A percentile compares a stretch with the other conserved stretches of the same genome.
These are phyloP conservation scores for Sphagnum contortum DNA, from an alignment of 225 moss, liverwort and hornwort species.

Conservation along the genomic window DNA sequence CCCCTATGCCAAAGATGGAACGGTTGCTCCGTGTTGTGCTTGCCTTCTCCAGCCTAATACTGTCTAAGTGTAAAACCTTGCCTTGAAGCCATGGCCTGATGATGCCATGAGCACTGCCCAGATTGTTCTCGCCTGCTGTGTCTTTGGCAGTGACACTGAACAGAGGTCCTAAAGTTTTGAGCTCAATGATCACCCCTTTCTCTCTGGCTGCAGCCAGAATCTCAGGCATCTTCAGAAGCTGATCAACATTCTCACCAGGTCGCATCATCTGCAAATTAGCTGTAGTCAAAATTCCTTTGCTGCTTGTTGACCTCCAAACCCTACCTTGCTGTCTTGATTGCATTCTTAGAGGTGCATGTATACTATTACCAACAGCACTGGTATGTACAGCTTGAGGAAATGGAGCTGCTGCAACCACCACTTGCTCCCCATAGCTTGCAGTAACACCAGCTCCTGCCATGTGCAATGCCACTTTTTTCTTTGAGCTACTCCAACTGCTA, in stretches of 20 bases:
- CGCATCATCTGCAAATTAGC: no score
- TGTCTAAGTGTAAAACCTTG: conserved; percentile 69
- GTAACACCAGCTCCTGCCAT: no score
- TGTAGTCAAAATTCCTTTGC: no score
- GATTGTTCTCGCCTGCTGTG: conserved; percentile 13
- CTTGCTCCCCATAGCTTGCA: no score
- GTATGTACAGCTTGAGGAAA: no score
- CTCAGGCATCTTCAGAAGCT: conserved; percentile 68
- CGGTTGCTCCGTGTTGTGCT: conserved; percentile 43
- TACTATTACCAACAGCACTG: no score
- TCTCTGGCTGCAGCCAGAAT: conserved; percentile 59
- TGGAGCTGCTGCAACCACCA: no score
- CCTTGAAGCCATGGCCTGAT: conserved; percentile 54
- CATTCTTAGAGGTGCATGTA: no score
- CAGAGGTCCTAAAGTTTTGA: conserved; percentile 53
- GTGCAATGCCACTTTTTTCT: no score
- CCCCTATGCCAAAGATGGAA: conserved; percentile 63
- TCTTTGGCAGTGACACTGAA: conserved; percentile 56
- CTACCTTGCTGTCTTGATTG: no score
- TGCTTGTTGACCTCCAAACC: no score
- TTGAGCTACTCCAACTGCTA: no score
- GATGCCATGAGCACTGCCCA: conserved; percentile 67
- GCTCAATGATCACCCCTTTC: conserved; percentile 47
- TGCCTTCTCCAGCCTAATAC: conserved; percentile 55
- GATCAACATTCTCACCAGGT: neutral